Evolutionary conservation across 225 moss, liverwort and hornwort genomes (phyloP), one percentile per base, ranked within the genome.

Genomic region (Polytrichum commune): DNA sequence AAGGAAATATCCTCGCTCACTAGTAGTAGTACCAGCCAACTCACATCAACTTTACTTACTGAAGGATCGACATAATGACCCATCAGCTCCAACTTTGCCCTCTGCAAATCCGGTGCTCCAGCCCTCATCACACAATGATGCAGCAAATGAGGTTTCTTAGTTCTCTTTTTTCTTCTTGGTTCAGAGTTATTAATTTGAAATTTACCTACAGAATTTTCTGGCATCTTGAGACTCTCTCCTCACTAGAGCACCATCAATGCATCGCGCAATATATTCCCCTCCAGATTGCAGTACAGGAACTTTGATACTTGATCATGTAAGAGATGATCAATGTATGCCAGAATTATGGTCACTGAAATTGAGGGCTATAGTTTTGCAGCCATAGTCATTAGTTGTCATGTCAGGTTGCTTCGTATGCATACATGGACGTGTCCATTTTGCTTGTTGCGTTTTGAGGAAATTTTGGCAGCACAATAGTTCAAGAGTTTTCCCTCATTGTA

Each of bases 91-190:
- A 4, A 55, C 68, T 25, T 5, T 55, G 25, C 54, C 68, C 18
- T 54, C 53, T 53, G 9, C 53, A 53, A 23, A 19, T 67, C 67
- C 10, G 54, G 5, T 68, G 53, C 25, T 18, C 26, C 22, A 32
- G 63, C 18, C 27, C 18, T 18, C 63, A 24, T 63, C 63, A 63
- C 28, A 63, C 26, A 18, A 18, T 6, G 54, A 54, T 27, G 54
- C 68, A 68, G 68, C 54, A 54, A 19, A 68, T 27, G 54, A 68
- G 68, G 68, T 68, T 53, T 24, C 27, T 18, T 7, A 26, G 18
- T 18, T 53, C 1, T 25, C 68, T 54, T 20, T 25, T 25, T 6
- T 27, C 53, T 26, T 54, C 26, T 27, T 4, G 24, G 62, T 63
- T 25, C 25, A 8, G 3, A 63, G 16, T 27, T 16, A 28, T 5